Conservation (phyloP, 371 early-diverging fungal species). For the Synchytrium microbalum region DNA sequence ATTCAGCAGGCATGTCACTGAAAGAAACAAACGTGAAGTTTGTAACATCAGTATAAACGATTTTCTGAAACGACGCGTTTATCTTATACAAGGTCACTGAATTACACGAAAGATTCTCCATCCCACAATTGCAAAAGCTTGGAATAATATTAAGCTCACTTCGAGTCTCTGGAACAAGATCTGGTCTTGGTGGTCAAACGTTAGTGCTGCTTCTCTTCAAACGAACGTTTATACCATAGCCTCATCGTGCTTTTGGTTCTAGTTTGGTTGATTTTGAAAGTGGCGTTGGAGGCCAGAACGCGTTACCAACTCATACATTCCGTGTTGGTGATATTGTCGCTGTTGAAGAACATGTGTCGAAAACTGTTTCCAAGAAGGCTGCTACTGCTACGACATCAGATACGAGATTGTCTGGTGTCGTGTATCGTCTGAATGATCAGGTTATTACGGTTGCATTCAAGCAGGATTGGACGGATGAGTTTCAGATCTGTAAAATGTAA, state of each 20-base stretch:
- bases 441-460: conserved; percentile 60
- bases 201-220: conserved; percentile 9
- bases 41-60: too few relatives aligned
- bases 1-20: conserved; percentile 51
- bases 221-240: not conserved
- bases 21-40: too few relatives aligned
- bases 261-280: conserved; percentile 6
- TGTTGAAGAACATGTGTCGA: conserved; percentile 45
- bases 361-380: not conserved
- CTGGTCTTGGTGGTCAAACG: conserved; percentile 72
- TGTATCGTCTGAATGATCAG: conserved; percentile 50
- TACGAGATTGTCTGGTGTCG: conserved; percentile 34
- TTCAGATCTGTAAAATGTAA: conserved; percentile 42
- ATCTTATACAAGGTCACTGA: conserved; percentile 19
- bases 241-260: not conserved
- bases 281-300: conserved; percentile 10
- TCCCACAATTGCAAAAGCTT: not conserved
- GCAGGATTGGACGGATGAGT: conserved; percentile 51
- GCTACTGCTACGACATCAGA: conserved; percentile 4
- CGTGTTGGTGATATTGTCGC: conserved; percentile 70
- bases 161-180: conserved; percentile 42
- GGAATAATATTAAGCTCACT: not conserved
- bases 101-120: not conserved
- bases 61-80: too few relatives aligned
- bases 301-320: conserved; percentile 57